Percentiles rank a stretch among this genome's conserved stretches.
Conservation (phyloP, 257 asterid genomes). For the Striga asiatica region DNA sequence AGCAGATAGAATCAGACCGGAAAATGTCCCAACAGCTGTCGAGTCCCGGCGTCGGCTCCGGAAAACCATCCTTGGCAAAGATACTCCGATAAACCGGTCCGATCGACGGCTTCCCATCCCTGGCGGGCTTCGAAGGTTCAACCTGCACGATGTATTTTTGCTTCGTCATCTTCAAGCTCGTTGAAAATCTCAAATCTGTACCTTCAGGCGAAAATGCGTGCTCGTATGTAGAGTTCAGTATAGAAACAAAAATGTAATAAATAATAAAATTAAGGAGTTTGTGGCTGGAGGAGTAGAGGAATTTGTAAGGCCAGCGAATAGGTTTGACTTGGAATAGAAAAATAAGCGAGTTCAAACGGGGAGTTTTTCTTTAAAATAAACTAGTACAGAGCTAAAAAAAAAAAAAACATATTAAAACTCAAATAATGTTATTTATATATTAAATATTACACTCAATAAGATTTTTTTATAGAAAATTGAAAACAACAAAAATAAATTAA, state of each 20-base stretch:
- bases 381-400: too few relatives aligned
- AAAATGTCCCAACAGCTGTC: slow-evolving; percentile 93
- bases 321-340: slow-evolving; percentile 8
- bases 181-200: slow-evolving; percentile 2
- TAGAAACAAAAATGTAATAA: background rate
- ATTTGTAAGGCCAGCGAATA: slow-evolving; percentile 9
- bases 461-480: too few relatives aligned
- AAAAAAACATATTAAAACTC: too few relatives aligned
- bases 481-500: too few relatives aligned
- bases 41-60: slow-evolving; percentile 55
- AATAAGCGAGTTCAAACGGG: too few relatives aligned
- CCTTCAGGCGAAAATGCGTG: background rate
- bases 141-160: slow-evolving; percentile 41
- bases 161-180: slow-evolving; percentile 32
- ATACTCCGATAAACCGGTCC: slow-evolving; percentile 80
- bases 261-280: background rate
- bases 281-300: too few relatives aligned
- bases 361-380: too few relatives aligned
- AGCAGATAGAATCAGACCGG: slow-evolving; percentile 42
- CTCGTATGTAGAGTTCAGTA: too few relatives aligned
- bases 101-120: slow-evolving; percentile 63
- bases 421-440: too few relatives aligned
- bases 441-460: too few relatives aligned
- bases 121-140: slow-evolving; percentile 69
- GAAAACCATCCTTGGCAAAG: slow-evolving; percentile 77